Evolutionary conservation across 169 alveolate species (phyloP).

Genomic region (Theileria luwenshuni): DNA sequence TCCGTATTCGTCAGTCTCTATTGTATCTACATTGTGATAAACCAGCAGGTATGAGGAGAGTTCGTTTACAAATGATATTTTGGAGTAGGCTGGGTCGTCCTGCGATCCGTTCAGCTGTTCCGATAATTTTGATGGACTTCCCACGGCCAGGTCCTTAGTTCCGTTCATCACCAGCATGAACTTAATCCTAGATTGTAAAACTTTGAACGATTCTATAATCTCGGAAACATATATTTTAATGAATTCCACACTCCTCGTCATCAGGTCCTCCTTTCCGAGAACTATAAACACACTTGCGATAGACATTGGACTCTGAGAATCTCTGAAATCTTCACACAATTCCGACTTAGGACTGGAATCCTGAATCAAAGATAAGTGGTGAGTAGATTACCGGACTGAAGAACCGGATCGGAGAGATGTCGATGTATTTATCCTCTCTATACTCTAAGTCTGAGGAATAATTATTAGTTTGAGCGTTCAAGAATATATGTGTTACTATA

Average conservation of each 20-base stretch:
- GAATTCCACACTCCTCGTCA: constrained; percentile 2
- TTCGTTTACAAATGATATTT: constrained; percentile 38
- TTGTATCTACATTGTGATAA: constrained; percentile 49
- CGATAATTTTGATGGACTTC: neutral
- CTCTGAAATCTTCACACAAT: constrained; percentile 30
- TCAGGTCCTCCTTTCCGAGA: constrained; percentile 51
- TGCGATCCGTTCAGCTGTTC: constrained; percentile 5
- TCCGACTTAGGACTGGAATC: constrained; percentile 12
- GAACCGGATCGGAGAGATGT: constrained; percentile 1
- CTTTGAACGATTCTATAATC: constrained; percentile 27
- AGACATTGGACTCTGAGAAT: neutral
- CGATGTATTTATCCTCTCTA: neutral
- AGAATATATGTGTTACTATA: neutral
- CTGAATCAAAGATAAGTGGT: neutral
- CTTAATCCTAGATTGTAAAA: constrained; percentile 10
- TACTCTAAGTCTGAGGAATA: neutral
- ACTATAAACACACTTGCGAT: constrained; percentile 34
- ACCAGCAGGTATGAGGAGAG: constrained; percentile 44
- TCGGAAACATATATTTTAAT: constrained; percentile 26
- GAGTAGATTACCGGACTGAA: constrained; percentile 5
- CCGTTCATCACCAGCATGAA: constrained; percentile 46
- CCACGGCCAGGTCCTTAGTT: constrained; percentile 30
- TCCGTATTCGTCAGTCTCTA: constrained; percentile 56
- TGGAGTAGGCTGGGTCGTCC: constrained; percentile 9
- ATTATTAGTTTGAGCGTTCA: neutral